Evolutionary conservation across 495 filamentous ascomycete genomes (phyloP).

Genomic region (Penicillium lividum): DNA sequence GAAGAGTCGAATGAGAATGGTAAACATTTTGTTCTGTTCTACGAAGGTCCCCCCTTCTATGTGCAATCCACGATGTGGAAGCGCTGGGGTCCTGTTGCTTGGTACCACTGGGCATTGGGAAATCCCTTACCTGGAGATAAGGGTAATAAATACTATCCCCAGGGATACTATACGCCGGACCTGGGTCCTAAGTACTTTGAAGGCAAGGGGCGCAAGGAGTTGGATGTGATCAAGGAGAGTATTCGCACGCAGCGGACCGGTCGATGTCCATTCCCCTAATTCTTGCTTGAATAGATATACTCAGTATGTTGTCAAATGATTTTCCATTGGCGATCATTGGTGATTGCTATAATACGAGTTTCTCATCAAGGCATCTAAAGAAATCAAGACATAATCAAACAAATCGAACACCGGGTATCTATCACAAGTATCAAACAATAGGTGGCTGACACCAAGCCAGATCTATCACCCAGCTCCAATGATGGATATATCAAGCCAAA

Average conservation of each 20-base stretch:
- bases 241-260: conserved; percentile 35
- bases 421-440: conserved; percentile 21
- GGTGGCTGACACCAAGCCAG: conserved; percentile 7
- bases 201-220: conserved; percentile 54
- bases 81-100: conserved; percentile 56
- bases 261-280: conserved; percentile 50
- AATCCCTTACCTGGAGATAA: conserved; percentile 60
- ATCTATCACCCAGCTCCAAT: conserved; percentile 9
- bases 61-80: conserved; percentile 58
- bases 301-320: neutral
- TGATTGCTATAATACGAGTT: neutral
- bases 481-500: conserved; percentile 10
- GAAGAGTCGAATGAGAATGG: conserved; percentile 52
- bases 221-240: conserved; percentile 37
- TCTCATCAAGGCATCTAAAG: neutral
- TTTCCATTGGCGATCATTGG: neutral
- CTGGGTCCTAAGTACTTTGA: conserved; percentile 59
- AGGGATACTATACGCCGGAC: conserved; percentile 59
- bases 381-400: neutral
- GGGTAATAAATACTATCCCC: conserved; percentile 55
- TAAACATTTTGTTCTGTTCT: conserved; percentile 47
- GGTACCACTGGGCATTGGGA: conserved; percentile 51
- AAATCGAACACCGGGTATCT: conserved; percentile 31
- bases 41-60: conserved; percentile 57
- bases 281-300: neutral